Evolutionary conservation across 306 rosid species (phyloP), one percentile per base, ranked within the genome.

Genomic region (Geum urbanum): DNA sequence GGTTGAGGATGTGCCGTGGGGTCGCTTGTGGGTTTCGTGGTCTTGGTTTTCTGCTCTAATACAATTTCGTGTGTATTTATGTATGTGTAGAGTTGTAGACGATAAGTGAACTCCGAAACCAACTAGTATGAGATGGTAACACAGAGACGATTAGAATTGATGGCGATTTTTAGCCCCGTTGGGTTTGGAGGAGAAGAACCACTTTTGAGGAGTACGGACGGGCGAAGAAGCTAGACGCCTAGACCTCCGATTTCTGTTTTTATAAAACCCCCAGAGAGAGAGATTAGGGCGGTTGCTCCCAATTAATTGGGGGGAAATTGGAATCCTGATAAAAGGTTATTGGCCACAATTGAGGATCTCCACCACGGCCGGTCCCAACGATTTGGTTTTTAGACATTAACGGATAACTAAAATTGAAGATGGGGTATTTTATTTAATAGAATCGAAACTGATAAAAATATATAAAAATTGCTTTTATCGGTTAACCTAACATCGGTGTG

Each of bases 1-100:
- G 85, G 86, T 58, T 77, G 78, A 59, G 72, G 70, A 13, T 77
- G 14, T 12, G 75, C 76, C 60, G 72, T 62, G 80, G 61, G 63
- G 74, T 35, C 69, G 9, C 41, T 27, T 12, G 40, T 19, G 20
- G 50, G 12, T 54, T 78, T 57, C 76, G 81, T 68, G 83, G 78
- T 50, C 54, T 51, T 19, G 22, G 69, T 69, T 54, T 56, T 37
- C 13, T 69, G 32, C 59, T 2, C 18, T 24, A 57, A 24, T 57
- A 24, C 62, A 3, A 9, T 27, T 6, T 0, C 22, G 13, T 67
- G 19, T 40, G 50, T 53, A 19, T 7, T 43, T 39, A 27, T 32
- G 43, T 13, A 14, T 7, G 43, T 13, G n/a, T n/a, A n/a, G n/a
- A n/a, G n/a, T n/a, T n/a, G n/a, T n/a, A 27, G 44, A 27, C 44